Conservation (phyloP, 176 grass and related monocot species). For the Guadua angustifolia region DNA sequence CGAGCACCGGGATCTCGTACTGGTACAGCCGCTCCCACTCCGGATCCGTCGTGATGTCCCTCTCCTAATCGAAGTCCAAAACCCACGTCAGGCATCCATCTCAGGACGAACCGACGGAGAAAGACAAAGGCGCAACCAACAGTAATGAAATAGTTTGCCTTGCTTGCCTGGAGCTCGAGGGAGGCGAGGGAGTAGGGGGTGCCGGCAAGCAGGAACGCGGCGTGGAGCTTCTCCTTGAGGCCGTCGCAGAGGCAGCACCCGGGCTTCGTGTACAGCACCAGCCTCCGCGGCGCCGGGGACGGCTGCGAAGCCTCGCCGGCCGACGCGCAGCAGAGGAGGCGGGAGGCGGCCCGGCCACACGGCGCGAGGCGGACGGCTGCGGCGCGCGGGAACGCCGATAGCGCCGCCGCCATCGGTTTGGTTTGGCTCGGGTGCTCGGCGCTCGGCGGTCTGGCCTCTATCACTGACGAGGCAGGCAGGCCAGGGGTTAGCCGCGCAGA, state of each 20-base stretch:
- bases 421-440: slow-evolving; percentile 2
- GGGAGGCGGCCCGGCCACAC: neutral
- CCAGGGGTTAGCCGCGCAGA: slow-evolving; percentile 19
- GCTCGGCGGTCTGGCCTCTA: slow-evolving; percentile 1
- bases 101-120: neutral
- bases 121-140: neutral
- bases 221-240: slow-evolving; percentile 88
- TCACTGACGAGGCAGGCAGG: neutral
- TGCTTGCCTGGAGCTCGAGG: slow-evolving; percentile 75
- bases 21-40: slow-evolving; percentile 82
- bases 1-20: slow-evolving; percentile 94
- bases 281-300: slow-evolving; percentile 41
- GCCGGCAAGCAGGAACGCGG: slow-evolving; percentile 63
- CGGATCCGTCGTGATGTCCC: slow-evolving; percentile 72
- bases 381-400: slow-evolving; percentile 38
- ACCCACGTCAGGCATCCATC: slow-evolving; percentile 22
- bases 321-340: slow-evolving; percentile 47
- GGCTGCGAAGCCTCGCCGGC: slow-evolving; percentile 28
- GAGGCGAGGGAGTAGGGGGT: slow-evolving; percentile 61
- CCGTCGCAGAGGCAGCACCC: slow-evolving; percentile 95
- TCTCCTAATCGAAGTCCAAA: slow-evolving; percentile 53
- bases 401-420: slow-evolving; percentile 40
- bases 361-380: slow-evolving; percentile 38
- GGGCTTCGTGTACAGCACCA: slow-evolving; percentile 82
- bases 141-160: neutral